Conservation (phyloP, 306 rosid genomes). For the Arachis hypogaea region DNA sequence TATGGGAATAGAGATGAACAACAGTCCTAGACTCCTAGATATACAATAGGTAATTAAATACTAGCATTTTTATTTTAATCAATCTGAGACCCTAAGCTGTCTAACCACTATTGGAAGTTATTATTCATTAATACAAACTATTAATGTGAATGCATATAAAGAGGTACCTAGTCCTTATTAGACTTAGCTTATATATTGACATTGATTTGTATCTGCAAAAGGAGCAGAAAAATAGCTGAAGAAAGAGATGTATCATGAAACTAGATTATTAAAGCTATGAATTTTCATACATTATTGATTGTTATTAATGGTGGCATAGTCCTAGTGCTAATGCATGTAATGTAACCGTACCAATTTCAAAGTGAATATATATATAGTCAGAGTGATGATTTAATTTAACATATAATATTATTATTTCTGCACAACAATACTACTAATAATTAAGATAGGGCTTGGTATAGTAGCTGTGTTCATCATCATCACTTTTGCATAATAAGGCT, state of each 20-base stretch:
- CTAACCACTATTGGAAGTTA: no score
- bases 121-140: no score
- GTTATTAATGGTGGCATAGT: background rate
- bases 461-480: background rate
- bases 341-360: conserved; percentile 42
- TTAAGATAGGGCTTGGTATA: conserved; percentile 16
- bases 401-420: conserved; percentile 13
- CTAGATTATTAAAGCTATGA: background rate
- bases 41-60: no score
- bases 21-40: no score
- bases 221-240: conserved; percentile 43
- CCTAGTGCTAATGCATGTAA: background rate
- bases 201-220: background rate
- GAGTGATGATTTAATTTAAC: conserved; percentile 6
- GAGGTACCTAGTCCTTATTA: no score
- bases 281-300: no score
- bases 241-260: conserved; percentile 38
- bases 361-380: background rate
- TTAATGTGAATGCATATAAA: no score
- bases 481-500: conserved; percentile 15
- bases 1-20: no score
- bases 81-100: no score
- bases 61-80: no score
- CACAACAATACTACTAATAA: background rate
- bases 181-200: no score